These are phyloP conservation scores for Linaria vulgaris DNA, from an alignment of 257 asterid genomes.

Conservation along the genomic window DNA sequence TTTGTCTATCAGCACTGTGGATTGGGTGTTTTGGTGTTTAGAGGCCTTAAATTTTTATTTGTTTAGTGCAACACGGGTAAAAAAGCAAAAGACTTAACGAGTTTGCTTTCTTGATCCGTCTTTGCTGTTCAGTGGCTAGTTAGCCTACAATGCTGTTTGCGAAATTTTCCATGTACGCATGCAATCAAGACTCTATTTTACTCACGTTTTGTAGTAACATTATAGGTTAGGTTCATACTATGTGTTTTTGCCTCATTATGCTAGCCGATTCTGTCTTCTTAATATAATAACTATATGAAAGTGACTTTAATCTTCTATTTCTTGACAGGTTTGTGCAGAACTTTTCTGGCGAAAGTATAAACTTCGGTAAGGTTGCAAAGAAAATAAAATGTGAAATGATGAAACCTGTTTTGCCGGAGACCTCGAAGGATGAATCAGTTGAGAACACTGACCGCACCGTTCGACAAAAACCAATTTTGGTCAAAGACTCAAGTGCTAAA, in stretches of 20 bases:
- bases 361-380: conserved; percentile 75
- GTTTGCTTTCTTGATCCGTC: not conserved
- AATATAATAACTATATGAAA: not conserved
- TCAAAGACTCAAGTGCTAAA: conserved; percentile 24
- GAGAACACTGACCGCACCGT: conserved; percentile 17
- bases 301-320: conserved; percentile 1
- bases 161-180: no score
- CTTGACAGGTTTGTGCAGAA: conserved; percentile 66
- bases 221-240: not conserved
- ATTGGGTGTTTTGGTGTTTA: not conserved
- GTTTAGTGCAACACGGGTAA: not conserved
- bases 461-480: conserved; percentile 11
- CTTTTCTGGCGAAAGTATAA: conserved; percentile 56
- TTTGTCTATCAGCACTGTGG: not conserved
- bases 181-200: no score
- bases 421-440: conserved; percentile 28
- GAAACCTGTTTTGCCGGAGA: conserved; percentile 30
- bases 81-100: not conserved
- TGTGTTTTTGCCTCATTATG: not conserved
- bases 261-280: not conserved
- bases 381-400: conserved; percentile 65
- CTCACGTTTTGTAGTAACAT: no score
- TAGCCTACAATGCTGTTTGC: not conserved
- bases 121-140: not conserved
- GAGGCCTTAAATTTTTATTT: not conserved